Evolutionary conservation across 495 filamentous ascomycete species (phyloP).

Genomic region (Penicillium argentinense): DNA sequence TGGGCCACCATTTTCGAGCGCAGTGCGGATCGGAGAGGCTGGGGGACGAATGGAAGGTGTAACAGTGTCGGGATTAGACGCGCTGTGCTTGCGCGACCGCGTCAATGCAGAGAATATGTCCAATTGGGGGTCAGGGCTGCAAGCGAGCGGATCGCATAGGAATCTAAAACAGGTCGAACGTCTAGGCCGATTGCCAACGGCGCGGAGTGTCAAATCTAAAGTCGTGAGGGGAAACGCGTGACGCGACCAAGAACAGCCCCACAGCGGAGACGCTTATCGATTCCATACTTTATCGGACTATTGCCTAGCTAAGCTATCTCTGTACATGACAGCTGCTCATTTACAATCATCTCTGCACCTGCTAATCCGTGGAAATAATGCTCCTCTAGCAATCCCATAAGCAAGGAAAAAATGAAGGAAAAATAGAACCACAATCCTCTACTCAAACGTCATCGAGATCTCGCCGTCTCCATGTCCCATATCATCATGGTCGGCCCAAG

Average conservation of each 20-base stretch:
- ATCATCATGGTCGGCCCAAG: constrained; percentile 79
- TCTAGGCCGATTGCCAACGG: too few relatives aligned
- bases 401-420: constrained; percentile 4
- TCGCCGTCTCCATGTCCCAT: constrained; percentile 45
- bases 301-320: constrained; percentile 1
- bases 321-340: constrained; percentile 16
- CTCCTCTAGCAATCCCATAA: constrained; percentile 8
- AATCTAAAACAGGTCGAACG: not conserved
- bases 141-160: too few relatives aligned
- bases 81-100: too few relatives aligned
- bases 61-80: not conserved
- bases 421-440: constrained; percentile 16
- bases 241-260: constrained; percentile 6
- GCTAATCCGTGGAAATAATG: constrained; percentile 16
- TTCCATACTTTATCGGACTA: not conserved
- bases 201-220: not conserved
- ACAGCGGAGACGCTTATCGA: not conserved
- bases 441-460: constrained; percentile 60
- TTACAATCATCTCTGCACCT: constrained; percentile 8
- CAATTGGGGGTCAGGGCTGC: too few relatives aligned
- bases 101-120: too few relatives aligned
- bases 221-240: constrained; percentile 12
- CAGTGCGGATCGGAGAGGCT: constrained; percentile 1
- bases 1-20: constrained; percentile 16
- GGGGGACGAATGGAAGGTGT: too few relatives aligned